Evolutionary conservation across 257 asterid species (phyloP).

Genomic region (Haberlea rhodopensis): DNA sequence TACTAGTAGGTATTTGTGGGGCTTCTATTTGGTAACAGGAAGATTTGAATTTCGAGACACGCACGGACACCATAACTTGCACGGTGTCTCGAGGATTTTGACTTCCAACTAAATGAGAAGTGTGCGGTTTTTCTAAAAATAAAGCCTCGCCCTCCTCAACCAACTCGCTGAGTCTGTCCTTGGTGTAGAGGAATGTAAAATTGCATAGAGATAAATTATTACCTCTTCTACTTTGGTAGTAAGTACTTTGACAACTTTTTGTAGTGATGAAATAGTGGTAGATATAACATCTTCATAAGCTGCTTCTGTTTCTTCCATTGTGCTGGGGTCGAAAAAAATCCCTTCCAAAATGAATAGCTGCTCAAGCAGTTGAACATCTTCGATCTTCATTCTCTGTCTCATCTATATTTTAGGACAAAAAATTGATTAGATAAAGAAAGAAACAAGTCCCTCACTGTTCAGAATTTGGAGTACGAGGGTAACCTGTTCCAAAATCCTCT

Average conservation of each 20-base stretch:
- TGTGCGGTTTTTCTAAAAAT: no score
- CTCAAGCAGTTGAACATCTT: slow-evolving; percentile 64
- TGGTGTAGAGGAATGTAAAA: no score
- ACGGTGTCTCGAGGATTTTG: no score
- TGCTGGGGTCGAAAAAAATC: slow-evolving; percentile 57
- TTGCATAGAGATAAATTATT: slow-evolving; percentile 3
- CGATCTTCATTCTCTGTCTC: slow-evolving; percentile 49
- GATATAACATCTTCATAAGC: slow-evolving; percentile 61
- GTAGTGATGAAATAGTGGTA: slow-evolving; percentile 58
- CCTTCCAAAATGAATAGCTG: slow-evolving; percentile 66
- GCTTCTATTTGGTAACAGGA: no score
- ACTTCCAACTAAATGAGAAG: no score
- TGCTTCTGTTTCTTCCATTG: slow-evolving; percentile 55
- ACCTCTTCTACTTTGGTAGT: slow-evolving; percentile 50
- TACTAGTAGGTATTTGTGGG: no score
- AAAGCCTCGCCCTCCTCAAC: no score
- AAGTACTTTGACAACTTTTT: slow-evolving; percentile 47
- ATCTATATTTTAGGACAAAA: slow-evolving; percentile 40
- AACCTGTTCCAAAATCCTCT: slow-evolving; percentile 65
- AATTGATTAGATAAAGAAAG: slow-evolving; percentile 26
- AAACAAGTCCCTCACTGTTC: slow-evolving; percentile 12
- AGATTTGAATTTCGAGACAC: no score
- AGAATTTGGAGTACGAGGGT: slow-evolving; percentile 14
- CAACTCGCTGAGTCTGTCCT: no score
- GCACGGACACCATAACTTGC: no score